Conservation (phyloP, 306 rosid species). For the Fragaria ananassa region DNA sequence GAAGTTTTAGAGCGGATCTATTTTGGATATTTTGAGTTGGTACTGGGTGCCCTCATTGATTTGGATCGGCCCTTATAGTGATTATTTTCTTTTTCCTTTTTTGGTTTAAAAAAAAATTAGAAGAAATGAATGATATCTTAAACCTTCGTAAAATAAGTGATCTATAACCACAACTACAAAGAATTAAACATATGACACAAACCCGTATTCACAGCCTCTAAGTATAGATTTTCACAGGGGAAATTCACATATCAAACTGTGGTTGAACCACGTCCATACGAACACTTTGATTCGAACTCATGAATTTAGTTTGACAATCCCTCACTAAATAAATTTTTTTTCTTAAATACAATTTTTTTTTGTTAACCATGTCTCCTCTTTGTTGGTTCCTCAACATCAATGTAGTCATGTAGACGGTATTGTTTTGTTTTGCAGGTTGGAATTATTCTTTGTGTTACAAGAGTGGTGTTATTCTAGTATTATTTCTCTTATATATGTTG, state of each 20-base stretch:
- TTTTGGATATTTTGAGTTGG: background rate
- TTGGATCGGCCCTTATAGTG: background rate
- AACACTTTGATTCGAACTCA: background rate
- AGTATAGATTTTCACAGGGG: too few relatives aligned
- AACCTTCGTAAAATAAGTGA: too few relatives aligned
- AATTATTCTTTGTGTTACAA: background rate
- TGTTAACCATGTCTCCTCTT: background rate
- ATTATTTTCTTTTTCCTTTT: too few relatives aligned
- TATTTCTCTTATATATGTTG: background rate
- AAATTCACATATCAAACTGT: too few relatives aligned
- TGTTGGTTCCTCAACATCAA: background rate
- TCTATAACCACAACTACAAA: too few relatives aligned
- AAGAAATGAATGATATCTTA: too few relatives aligned
- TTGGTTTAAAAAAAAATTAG: too few relatives aligned
- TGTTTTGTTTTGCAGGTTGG: background rate
- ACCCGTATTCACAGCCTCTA: too few relatives aligned
- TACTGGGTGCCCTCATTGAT: too few relatives aligned
- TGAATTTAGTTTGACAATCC: background rate
- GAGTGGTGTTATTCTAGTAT: background rate
- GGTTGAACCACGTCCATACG: too few relatives aligned
- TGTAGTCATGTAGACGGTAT: background rate
- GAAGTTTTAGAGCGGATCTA: background rate
- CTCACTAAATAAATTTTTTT: too few relatives aligned
- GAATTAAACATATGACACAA: too few relatives aligned
- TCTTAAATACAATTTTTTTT: background rate